Percentiles rank a stretch among this genome's conserved stretches.
Conservation (phyloP, 371 early-diverging fungal genomes). For the Antonospora locustae region DNA sequence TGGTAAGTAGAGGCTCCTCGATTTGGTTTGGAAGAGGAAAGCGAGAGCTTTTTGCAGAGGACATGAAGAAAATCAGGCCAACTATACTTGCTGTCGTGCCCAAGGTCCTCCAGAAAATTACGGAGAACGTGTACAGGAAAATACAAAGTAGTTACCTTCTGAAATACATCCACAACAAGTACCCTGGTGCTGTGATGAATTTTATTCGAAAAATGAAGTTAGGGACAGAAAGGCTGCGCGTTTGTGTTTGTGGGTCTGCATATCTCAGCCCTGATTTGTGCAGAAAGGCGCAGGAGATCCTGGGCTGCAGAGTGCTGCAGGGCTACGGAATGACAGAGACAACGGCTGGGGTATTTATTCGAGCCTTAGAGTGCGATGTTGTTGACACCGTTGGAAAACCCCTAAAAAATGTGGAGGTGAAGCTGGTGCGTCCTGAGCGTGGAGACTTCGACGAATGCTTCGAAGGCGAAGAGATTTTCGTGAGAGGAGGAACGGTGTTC, state of each 20-base stretch:
- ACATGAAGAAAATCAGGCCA: slow-evolving; percentile 64
- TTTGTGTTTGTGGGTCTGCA: slow-evolving; percentile 72
- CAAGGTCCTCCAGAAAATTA: slow-evolving; percentile 68
- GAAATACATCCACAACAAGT: slow-evolving; percentile 60
- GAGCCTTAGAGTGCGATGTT: slow-evolving; percentile 33
- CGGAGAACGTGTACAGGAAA: slow-evolving; percentile 61
- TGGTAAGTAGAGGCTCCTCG: slow-evolving; percentile 56
- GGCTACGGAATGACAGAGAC: slow-evolving; percentile 88
- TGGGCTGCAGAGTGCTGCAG: slow-evolving; percentile 66
- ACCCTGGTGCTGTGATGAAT: slow-evolving; percentile 62
- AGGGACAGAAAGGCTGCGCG: slow-evolving; percentile 71
- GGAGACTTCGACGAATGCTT: slow-evolving; percentile 62
- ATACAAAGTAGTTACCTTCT: slow-evolving; percentile 62
- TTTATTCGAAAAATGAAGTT: slow-evolving; percentile 60
- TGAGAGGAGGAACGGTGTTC: slow-evolving; percentile 67
- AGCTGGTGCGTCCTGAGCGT: slow-evolving; percentile 73
- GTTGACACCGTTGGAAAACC: slow-evolving; percentile 71
- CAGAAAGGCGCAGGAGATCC: slow-evolving; percentile 69
- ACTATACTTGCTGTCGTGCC: slow-evolving; percentile 71
- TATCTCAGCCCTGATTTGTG: slow-evolving; percentile 69
- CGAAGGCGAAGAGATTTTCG: slow-evolving; percentile 79
- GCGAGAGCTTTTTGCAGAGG: slow-evolving; percentile 64
- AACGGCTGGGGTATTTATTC: slow-evolving; percentile 59
- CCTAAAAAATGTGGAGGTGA: slow-evolving; percentile 65
- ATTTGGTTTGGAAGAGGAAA: slow-evolving; percentile 72